Evolutionary conservation across 148 eudicot genomes (phyloP), one percentile per base, ranked within the genome.

Genomic region (Chenopodium suecicum): DNA sequence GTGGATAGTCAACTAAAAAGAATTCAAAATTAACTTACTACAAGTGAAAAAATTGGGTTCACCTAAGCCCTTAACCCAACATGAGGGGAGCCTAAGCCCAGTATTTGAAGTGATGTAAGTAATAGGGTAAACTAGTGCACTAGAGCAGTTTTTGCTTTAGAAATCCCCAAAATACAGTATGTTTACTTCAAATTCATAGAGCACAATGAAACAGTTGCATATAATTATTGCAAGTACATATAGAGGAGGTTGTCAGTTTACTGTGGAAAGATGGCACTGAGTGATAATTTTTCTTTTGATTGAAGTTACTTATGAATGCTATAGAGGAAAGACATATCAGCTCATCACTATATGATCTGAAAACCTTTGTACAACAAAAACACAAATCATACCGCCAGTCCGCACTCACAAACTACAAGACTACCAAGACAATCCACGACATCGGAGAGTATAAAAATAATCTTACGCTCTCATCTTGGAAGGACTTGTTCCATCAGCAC

Each of bases 401-500:
- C 16, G 62, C 62, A 56, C 5, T 56, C 20, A 17, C 62, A 13
- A 56, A 27, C 29, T 27, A 27, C 29, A 37, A 37, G 7, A 56
- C 22, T 56, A 56, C 22, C 22, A 56, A 56, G 62, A 17, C 62
- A 56, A 17, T 12, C 54, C 54, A 47, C 10, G 47, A 62, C 12
- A 76, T 19, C 9, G 63, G 20, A 64, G 74, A 73, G 77, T 32
- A 32, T 7, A 31, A 80, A 80, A 41, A 20, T 29, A 52, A 75
- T 85, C 98, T 91, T 87, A 96, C 99, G 92, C 99, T 87, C 98
- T 94, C 98, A 96, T 96, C 86, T 92, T 96, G 76, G 93, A 88
- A 86, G 99, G 99, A 87, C 99, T 96, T 79, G 99, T 92, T 84
- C 99, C 99, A 89, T 94, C 94, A 88, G 95, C 90, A 78, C 99